These are phyloP conservation scores for Pleurotus giganteus DNA, from an alignment of 768 basidiomycete genomes.

Conservation along the genomic window DNA sequence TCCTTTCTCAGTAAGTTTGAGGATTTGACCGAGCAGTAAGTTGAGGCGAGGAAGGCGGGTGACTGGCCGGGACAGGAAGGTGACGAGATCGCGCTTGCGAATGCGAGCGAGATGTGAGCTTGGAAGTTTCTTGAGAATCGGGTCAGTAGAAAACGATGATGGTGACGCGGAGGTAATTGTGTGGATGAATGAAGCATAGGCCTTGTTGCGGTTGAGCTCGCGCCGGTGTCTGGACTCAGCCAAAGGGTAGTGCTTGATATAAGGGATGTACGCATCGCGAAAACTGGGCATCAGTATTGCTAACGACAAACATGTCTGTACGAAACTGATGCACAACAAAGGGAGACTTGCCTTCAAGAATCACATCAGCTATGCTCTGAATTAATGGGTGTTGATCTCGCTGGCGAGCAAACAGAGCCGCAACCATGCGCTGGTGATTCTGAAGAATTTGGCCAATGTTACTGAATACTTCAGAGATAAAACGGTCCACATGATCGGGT, in stretches of 20 bases:
- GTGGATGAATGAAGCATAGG: conserved; percentile 67
- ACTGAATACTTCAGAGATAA: conserved; percentile 80
- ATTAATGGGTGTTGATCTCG: conserved; percentile 83
- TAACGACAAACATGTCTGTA: conserved; percentile 19
- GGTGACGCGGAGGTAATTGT: conserved; percentile 36
- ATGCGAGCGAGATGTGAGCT: conserved; percentile 53
- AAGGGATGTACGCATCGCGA: conserved; percentile 68
- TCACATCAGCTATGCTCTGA: conserved; percentile 79
- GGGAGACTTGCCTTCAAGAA: conserved; percentile 65
- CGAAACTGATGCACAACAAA: not conserved
- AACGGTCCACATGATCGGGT: conserved; percentile 51
- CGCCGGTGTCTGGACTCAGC: conserved; percentile 80
- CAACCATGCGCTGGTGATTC: conserved; percentile 69
- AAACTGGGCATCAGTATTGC: conserved; percentile 48
- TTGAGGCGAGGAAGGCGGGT: conserved; percentile 83
- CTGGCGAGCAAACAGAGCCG: conserved; percentile 75
- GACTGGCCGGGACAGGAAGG: conserved; percentile 83
- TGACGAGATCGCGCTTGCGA: conserved; percentile 73
- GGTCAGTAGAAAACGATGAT: not conserved
- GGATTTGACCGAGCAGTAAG: conserved; percentile 68
- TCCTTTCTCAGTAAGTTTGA: conserved; percentile 55
- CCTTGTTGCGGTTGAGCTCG: conserved; percentile 66
- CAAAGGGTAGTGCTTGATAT: conserved; percentile 87
- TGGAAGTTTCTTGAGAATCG: not conserved
- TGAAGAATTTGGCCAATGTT: conserved; percentile 70